These are phyloP conservation scores for Amanita pseudoporphyria DNA, from an alignment of 768 basidiomycete species.

Conservation along the genomic window DNA sequence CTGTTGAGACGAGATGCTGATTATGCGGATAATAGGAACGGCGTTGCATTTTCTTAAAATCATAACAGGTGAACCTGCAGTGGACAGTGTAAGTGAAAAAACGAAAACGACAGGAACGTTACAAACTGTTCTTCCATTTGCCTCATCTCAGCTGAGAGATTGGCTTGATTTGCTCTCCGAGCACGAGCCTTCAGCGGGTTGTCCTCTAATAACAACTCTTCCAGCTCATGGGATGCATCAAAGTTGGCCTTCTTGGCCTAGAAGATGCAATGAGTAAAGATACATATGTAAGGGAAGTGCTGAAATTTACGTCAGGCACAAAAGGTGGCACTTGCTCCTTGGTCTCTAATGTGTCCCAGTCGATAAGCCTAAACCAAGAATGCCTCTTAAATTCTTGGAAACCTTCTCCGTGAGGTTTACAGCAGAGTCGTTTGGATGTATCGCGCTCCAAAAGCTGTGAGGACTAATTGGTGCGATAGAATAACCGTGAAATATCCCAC, in stretches of 20 bases:
- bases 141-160: slow-evolving; percentile 83
- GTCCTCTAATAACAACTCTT: slow-evolving; percentile 92
- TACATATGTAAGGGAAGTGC: not conserved
- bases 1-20: slow-evolving; percentile 63
- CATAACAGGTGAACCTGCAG: slow-evolving; percentile 79
- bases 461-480: slow-evolving; percentile 6
- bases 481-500: slow-evolving; percentile 18
- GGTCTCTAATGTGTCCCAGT: slow-evolving; percentile 80
- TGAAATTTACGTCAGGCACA: slow-evolving; percentile 63
- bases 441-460: slow-evolving; percentile 82
- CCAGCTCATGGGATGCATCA: slow-evolving; percentile 95
- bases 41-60: slow-evolving; percentile 86
- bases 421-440: slow-evolving; percentile 69
- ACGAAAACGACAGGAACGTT: not conserved
- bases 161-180: slow-evolving; percentile 85
- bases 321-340: slow-evolving; percentile 77
- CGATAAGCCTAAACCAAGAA: slow-evolving; percentile 82
- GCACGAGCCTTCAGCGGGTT: slow-evolving; percentile 94
- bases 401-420: slow-evolving; percentile 70
- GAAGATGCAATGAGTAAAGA: slow-evolving; percentile 6
- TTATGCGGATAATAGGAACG: slow-evolving; percentile 87
- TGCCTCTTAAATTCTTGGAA: slow-evolving; percentile 71
- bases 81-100: not conserved
- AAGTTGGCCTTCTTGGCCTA: slow-evolving; percentile 99
- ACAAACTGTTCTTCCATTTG: slow-evolving; percentile 97